Base-by-base conservation (phyloP, 192 early-diverging fungal species). In the Thoreauomyces humboldtii region DNA sequence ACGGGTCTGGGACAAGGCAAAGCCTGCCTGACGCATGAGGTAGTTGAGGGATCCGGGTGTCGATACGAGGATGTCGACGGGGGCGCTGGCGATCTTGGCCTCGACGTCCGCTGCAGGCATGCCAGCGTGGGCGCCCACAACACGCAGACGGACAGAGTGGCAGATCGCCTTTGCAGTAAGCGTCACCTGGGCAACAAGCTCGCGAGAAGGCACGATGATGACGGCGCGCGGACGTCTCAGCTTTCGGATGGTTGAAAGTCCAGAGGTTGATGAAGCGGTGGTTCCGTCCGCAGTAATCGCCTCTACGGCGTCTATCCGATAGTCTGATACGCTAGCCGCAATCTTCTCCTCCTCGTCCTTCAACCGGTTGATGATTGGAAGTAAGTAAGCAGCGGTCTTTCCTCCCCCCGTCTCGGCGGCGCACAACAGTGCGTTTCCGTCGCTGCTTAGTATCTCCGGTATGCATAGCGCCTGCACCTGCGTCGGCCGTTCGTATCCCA, bases 391-490 rank as follows among this genome's bases (percentile, higher is more conserved):
- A 9, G 92, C 66, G 0, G 95, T 96, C 73, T 98, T 98, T 6
- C 94, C 94, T 1, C 87, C 86, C 28, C 96, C 96, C 0, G 92
- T 95, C 72, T 95, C 93, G 0, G 91, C 93, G 4, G 91, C 91
- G 59, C 88, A 76, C 22, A 94, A 77, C 42, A 91, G 79, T 34
- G 31, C 29, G 42, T 32, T 33, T 21, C 52, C 53, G 47, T 48
- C 44, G 19, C 46, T 53, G 9, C 63, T 61, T 4, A 92, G 71
- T 15, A 89, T 70, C 47, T 88, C 81, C 15, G 90, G 91, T 45
- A 95, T 92, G 14, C 85, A 83, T 41, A 92, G 73, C 0, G 89
- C 88, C 72, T 97, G 95, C 43, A 95, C 89, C 59, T 88, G 84
- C 2, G 92, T 93, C 14, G 92, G 92, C 41, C 72, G 71, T 25